Evolutionary conservation across 2,329 filamentous ascomycete genomes (phyloP).

Genomic region (Lachnellula hyalina): DNA sequence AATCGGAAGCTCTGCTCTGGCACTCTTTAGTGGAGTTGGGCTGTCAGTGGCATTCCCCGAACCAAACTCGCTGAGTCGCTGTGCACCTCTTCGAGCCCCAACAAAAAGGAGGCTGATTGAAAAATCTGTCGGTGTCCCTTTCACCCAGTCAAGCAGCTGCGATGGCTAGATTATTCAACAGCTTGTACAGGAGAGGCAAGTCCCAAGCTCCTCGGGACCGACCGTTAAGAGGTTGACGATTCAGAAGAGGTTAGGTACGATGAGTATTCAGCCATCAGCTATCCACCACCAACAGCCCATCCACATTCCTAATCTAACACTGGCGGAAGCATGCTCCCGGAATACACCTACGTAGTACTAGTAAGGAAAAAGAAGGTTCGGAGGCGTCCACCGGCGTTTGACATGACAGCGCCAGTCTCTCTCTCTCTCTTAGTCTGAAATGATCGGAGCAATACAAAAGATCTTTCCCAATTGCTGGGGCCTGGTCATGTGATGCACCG

Average conservation of each 20-base stretch:
- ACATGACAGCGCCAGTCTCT: neutral
- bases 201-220: neutral
- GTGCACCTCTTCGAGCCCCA: neutral
- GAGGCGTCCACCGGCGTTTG: neutral
- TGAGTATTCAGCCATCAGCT: neutral
- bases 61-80: neutral
- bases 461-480: neutral
- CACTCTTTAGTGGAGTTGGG: neutral
- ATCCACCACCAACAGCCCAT: neutral
- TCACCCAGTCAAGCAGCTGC: neutral
- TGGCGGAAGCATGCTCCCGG: neutral
- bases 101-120: slow-evolving; percentile 12
- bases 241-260: neutral
- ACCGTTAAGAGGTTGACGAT: neutral
- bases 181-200: neutral
- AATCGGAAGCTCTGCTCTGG: neutral
- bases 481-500: neutral
- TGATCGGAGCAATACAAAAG: neutral
- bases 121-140: slow-evolving; percentile 2
- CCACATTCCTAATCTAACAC: neutral
- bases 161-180: neutral
- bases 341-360: neutral
- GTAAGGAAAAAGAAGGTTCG: neutral
- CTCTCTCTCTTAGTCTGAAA: too few species aligned
- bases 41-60: neutral